Evolutionary conservation across 2,329 filamentous ascomycete species (phyloP), one percentile per base, ranked within the genome.

Genomic region (Cylindrodendrum hubeiense): DNA sequence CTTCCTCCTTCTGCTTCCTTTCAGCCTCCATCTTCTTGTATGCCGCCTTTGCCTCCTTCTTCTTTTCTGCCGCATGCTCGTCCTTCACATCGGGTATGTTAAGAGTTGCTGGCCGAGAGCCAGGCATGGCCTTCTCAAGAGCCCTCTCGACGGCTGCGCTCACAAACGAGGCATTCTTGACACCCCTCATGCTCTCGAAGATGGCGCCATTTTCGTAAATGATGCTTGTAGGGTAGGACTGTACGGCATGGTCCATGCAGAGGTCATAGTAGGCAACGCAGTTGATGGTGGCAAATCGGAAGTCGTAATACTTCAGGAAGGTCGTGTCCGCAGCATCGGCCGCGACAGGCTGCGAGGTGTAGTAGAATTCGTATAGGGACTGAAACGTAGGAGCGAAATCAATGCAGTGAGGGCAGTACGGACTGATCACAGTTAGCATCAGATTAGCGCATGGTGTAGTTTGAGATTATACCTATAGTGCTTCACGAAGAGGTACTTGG

Each of bases 351-450:
- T 94, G 91, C 39, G 93, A 96, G 39, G 95, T 98, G 82, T 93
- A 84, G 83, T 98, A 99, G 80, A 91, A 98, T 82, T 99, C 96
- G 85, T 98, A 97, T 15, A 95, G 80, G 5, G 95, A 98, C 81
- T 98, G 94, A 85, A 90, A 98, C 54, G 89, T 91, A 8, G 96
- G 96, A 56, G 93, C 94, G 75, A 94, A 93, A 53, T 87, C 84
- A 77, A 87, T 86, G 82, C 95, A 98, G 79, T 97, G 94, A 50
- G 86, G 86, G 79, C 87, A 90, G 70, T 83, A 88, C 12, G 87
- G 87, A 72, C 87, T 89, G 63, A 8, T 30, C 46, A 66, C 67
- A 44, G 63, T 72, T 60, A 77, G 77, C 55, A 46, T 55, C 41
- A 54, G 60, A 49, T 50, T 63, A 39, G 58, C 37, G 37, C 9